A percentile compares a stretch with the other conserved stretches of the same genome.
Conservation (phyloP, 345 rosid species). For the Cochlearia excelsa region DNA sequence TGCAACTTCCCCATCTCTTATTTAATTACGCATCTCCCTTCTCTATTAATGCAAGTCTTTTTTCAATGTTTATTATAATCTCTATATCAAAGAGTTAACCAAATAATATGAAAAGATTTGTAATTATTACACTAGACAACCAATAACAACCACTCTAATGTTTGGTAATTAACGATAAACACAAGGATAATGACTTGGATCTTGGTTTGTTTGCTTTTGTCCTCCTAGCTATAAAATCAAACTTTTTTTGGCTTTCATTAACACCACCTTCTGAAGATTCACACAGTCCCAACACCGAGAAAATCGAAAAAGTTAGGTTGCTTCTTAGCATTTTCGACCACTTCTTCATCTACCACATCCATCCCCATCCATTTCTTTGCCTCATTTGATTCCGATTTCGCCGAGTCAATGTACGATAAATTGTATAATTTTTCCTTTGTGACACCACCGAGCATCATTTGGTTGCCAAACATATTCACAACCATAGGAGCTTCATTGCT, state of each 20-base stretch:
- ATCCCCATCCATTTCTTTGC: slow-evolving; percentile 12
- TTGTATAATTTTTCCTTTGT: slow-evolving; percentile 20
- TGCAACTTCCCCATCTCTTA: slow-evolving; percentile 27
- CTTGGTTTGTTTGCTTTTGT: slow-evolving; percentile 9
- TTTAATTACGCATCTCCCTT: slow-evolving; percentile 9
- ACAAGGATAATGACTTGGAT: slow-evolving; percentile 4
- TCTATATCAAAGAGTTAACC: not conserved
- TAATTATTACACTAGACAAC: slow-evolving; percentile 3
- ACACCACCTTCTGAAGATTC: slow-evolving; percentile 10
- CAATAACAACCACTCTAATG: slow-evolving; percentile 21
- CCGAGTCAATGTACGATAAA: slow-evolving; percentile 13
- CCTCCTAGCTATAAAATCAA: not conserved
- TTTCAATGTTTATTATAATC: not conserved
- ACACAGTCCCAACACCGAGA: slow-evolving; percentile 37
- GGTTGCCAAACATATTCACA: slow-evolving; percentile 28
- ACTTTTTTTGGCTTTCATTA: not conserved
- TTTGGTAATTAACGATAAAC: slow-evolving; percentile 16
- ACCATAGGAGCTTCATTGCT: slow-evolving; percentile 22
- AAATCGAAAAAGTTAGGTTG: slow-evolving; percentile 37
- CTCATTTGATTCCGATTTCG: slow-evolving; percentile 16
- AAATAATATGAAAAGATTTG: not conserved
- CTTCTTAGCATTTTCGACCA: slow-evolving; percentile 17
- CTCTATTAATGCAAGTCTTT: slow-evolving; percentile 18
- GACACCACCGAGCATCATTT: slow-evolving; percentile 20
- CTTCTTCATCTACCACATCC: slow-evolving; percentile 24